Evolutionary conservation across 2,329 filamentous ascomycete species (phyloP).

Genomic region (Nannizziopsis barbatae): DNA sequence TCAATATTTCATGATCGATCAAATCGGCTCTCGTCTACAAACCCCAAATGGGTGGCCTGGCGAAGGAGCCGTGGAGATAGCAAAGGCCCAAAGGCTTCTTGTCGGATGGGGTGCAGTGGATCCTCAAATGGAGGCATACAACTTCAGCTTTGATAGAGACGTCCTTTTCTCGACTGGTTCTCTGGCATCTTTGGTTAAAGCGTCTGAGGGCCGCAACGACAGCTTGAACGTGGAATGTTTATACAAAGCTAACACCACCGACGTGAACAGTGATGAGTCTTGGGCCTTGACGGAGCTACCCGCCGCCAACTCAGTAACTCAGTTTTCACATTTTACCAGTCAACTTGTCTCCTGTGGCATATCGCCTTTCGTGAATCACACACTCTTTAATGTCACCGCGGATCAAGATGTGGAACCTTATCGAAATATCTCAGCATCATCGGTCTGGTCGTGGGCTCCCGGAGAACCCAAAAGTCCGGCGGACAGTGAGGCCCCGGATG

Average conservation of each 20-base stretch:
- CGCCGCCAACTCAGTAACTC: conserved; percentile 19
- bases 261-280: conserved; percentile 40
- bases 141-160: conserved; percentile 41
- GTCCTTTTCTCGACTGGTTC: conserved; percentile 43
- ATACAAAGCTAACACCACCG: conserved; percentile 34
- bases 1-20: conserved; percentile 42
- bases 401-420: conserved; percentile 38
- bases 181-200: conserved; percentile 29
- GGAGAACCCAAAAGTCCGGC: conserved; percentile 43
- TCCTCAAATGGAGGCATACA: conserved; percentile 46
- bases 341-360: conserved; percentile 48
- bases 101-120: conserved; percentile 47
- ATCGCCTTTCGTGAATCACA: conserved; percentile 48
- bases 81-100: conserved; percentile 43
- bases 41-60: conserved; percentile 54
- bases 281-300: conserved; percentile 37
- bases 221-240: conserved; percentile 44
- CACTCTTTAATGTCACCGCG: conserved; percentile 43
- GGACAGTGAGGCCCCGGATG: conserved; percentile 20
- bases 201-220: conserved; percentile 31
- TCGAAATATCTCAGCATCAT: conserved; percentile 39
- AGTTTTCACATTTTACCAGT: conserved; percentile 27
- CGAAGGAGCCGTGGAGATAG: conserved; percentile 48
- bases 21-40: conserved; percentile 28
- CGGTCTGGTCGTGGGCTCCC: conserved; percentile 51